Base-by-base conservation (phyloP, 306 rosid species). In the Oemleria cerasiformis region DNA sequence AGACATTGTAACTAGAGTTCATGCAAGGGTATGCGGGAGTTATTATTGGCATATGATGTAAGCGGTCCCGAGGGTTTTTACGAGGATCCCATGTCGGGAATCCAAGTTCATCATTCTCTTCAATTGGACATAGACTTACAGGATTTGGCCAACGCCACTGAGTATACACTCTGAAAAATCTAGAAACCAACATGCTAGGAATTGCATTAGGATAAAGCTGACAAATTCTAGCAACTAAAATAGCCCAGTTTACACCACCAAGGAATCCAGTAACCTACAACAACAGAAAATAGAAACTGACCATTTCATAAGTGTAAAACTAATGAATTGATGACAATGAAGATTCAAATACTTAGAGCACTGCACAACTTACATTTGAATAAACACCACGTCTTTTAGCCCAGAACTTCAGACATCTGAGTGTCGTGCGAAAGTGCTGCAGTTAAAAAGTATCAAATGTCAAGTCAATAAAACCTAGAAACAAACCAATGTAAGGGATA, bases 141-240 rank as follows among this genome's bases (percentile, higher is more conserved):
- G 97, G 99, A 77, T 91, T 94, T 68, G 99, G 99, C 99, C 99
- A 94, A 82, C 99, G 91, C 99, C 99, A 94, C 78, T 89, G 99
- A 43, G 99, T 91, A 73, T 89, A 94, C 47, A 94, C 97, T 84
- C 98, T 89, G 81, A 94, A 94, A 84, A 94, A 94, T 81, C 95
- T 84, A 79, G 98, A 86, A 77, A 94, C 98, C 84, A 94, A 75
- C 97, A 94, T 89, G 81, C 98, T 91, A 63, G 98, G 96, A 76
- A 80, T 91, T 79, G 99, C 99, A 86, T 89, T 91, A 76, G 99
- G 99, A 79, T 94, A 94, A 79, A 94, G 91, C 84, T 94, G 97
- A 83, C 99, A 91, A 58, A 94, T 69, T 77, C 97, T 90, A 87
- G 97, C 97, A 64, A 91, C 97, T 69, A 94, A 83, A 66, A 94